Percentiles rank a stretch among this genome's conserved stretches.
These are phyloP conservation scores for Sequoia sempervirens DNA, from an alignment of 75 land plant genomes.

Conservation along the genomic window DNA sequence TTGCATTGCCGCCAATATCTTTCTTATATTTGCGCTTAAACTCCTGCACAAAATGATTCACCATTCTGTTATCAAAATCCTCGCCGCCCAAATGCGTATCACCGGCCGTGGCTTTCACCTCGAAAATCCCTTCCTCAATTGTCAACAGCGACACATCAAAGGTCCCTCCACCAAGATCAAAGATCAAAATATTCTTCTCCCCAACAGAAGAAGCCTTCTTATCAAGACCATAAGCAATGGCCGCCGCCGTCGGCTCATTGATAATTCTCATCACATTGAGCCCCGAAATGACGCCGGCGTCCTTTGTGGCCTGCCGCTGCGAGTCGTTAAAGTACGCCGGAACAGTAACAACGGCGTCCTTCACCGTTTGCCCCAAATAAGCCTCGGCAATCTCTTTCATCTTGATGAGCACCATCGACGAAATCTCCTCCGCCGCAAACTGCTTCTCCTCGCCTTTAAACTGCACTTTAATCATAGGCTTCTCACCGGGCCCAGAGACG, in stretches of 20 bases:
- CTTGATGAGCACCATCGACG: conserved; percentile 68
- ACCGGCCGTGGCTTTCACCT: conserved; percentile 63
- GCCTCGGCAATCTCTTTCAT: conserved; percentile 68
- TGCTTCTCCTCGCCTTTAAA: conserved; percentile 70
- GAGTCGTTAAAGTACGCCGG: conserved; percentile 75
- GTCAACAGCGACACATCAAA: conserved; percentile 57
- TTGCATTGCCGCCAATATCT: conserved; percentile 46
- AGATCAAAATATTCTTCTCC: conserved; percentile 57
- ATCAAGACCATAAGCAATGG: conserved; percentile 64
- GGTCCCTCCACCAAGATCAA: conserved; percentile 60
- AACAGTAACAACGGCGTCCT: conserved; percentile 69
- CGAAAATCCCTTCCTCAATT: conserved; percentile 59
- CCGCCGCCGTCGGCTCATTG: conserved; percentile 60
- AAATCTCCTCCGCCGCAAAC: conserved; percentile 68
- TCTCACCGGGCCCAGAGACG: conserved; percentile 48
- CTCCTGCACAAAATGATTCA: conserved; percentile 55
- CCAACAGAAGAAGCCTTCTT: conserved; percentile 44
- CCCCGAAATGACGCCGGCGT: conserved; percentile 61
- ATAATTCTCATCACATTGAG: conserved; percentile 52
- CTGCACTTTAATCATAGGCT: conserved; percentile 52
- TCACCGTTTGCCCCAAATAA: conserved; percentile 51
- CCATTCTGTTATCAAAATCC: conserved; percentile 55
- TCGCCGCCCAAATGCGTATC: conserved; percentile 62
- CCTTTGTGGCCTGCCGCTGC: conserved; percentile 69
- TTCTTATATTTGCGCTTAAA: conserved; percentile 62